Evolutionary conservation across 1,284 basidiomycete genomes (phyloP).

Genomic region (Hemileia vastatrix): DNA sequence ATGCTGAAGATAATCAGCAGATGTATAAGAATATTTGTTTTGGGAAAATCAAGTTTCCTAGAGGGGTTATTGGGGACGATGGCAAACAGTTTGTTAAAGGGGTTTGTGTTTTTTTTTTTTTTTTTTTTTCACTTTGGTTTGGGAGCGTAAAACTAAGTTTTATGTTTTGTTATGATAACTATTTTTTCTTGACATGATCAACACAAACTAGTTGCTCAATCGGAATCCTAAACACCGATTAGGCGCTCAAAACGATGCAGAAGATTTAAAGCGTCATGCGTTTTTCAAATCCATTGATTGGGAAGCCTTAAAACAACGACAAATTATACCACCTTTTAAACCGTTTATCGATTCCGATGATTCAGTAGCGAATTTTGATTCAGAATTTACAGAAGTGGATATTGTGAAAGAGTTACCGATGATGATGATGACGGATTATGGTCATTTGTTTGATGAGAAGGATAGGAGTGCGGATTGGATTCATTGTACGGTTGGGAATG

Average conservation of each 20-base stretch:
- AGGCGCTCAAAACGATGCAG: conserved; percentile 79
- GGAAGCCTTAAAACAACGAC: conserved; percentile 71
- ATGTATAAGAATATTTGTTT: conserved; percentile 94
- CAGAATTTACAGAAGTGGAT: conserved; percentile 87
- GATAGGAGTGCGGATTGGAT: conserved; percentile 21
- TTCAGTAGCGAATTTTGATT: conserved; percentile 93
- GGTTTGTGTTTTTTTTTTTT: conserved; percentile 3
- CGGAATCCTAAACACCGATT: conserved; percentile 94
- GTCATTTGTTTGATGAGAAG: conserved; percentile 17
- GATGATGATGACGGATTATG: too few species aligned
- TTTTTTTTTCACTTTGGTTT: too few species aligned
- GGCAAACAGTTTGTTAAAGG: conserved; percentile 99
- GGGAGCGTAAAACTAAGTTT: not conserved
- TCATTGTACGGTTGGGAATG: not conserved
- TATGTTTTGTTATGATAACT: not conserved
- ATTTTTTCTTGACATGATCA: not conserved
- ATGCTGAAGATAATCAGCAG: conserved; percentile 97
- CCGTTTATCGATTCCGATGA: conserved; percentile 97
- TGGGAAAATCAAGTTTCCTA: conserved; percentile 97
- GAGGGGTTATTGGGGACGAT: conserved; percentile 91
- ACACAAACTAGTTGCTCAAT: conserved; percentile 75
- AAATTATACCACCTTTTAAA: conserved; percentile 95
- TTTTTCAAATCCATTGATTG: conserved; percentile 93
- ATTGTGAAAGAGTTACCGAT: conserved; percentile 52
- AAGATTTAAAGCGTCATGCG: conserved; percentile 87